A percentile compares a stretch with the other conserved stretches of the same genome.
Evolutionary conservation across 2,329 filamentous ascomycete species (phyloP).

Genomic region (Phialophora chinensis): DNA sequence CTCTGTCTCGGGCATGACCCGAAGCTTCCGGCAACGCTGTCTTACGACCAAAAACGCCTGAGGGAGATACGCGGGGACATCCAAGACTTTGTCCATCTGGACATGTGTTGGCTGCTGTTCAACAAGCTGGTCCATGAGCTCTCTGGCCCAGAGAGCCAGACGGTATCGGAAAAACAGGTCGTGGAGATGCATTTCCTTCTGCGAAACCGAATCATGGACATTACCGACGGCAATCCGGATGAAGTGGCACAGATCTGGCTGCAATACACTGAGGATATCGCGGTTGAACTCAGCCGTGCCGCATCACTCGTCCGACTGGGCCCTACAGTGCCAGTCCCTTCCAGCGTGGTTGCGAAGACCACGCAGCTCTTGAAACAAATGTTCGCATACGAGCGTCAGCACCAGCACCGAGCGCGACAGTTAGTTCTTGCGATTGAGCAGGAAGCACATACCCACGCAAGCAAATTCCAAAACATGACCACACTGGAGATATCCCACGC

Average conservation of each 20-base stretch:
- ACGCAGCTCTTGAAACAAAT: conserved; percentile 4
- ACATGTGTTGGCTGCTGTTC: conserved; percentile 62
- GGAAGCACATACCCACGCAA: conserved; percentile 41
- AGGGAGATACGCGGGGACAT: conserved; percentile 59
- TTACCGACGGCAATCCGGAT: conserved; percentile 36
- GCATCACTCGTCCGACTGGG: conserved; percentile 45
- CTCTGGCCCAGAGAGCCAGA: neutral
- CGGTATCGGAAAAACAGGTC: conserved; percentile 40
- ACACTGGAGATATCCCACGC: conserved; percentile 52
- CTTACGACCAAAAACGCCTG: conserved; percentile 62
- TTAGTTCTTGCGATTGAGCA: conserved; percentile 42
- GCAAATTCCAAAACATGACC: conserved; percentile 49
- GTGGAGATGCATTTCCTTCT: conserved; percentile 40
- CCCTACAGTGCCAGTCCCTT: conserved; percentile 38
- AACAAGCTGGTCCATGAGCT: conserved; percentile 43
- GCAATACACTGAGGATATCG: conserved; percentile 47
- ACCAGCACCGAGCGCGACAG: conserved; percentile 2
- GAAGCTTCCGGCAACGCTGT: conserved; percentile 61
- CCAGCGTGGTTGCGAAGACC: conserved; percentile 12
- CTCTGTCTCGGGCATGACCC: conserved; percentile 50
- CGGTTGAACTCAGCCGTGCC: conserved; percentile 52
- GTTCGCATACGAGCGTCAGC: conserved; percentile 23
- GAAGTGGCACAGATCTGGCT: conserved; percentile 43
- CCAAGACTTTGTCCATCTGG: conserved; percentile 60
- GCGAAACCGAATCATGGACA: conserved; percentile 44